Percentiles rank a stretch among this genome's conserved stretches.
Conservation (phyloP, 2,329 filamentous ascomycete species). For the Tolypocladium ovalisporum region DNA sequence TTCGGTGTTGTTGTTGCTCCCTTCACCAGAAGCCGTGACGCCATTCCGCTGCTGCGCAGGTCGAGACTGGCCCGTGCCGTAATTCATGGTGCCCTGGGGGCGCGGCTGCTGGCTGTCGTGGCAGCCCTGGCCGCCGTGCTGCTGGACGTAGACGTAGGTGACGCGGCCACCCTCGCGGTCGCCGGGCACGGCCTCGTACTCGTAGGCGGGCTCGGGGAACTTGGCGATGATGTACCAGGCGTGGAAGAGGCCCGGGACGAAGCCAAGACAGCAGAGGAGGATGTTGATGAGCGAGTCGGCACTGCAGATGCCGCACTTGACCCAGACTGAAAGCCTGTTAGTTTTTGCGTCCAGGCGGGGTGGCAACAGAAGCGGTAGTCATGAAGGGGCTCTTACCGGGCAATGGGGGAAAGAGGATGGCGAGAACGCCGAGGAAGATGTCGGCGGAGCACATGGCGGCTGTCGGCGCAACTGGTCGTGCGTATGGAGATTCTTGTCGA, state of each 20-base stretch:
- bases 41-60: slow-evolving; percentile 16
- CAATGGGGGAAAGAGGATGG: slow-evolving; percentile 21
- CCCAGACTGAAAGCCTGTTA: slow-evolving; percentile 62
- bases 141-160: slow-evolving; percentile 67
- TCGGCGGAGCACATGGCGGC: slow-evolving; percentile 45
- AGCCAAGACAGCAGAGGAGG: slow-evolving; percentile 71
- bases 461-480: neutral
- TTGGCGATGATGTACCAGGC: slow-evolving; percentile 97
- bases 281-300: slow-evolving; percentile 93
- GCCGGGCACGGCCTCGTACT: slow-evolving; percentile 56
- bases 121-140: slow-evolving; percentile 18
- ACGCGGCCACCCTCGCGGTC: slow-evolving; percentile 48
- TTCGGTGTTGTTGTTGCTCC: slow-evolving; percentile 25
- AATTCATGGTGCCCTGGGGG: slow-evolving; percentile 16
- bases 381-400: slow-evolving; percentile 33
- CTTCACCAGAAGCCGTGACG: slow-evolving; percentile 26
- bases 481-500: neutral
- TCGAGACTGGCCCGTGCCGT: slow-evolving; percentile 17
- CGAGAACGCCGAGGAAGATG: slow-evolving; percentile 42
- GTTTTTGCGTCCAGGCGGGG: neutral
- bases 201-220: slow-evolving; percentile 64
- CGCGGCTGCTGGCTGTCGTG: slow-evolving; percentile 7
- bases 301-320: slow-evolving; percentile 87
- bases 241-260: slow-evolving; percentile 80
- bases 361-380: neutral